Percentiles rank a stretch among this genome's conserved stretches.
phyloP scores from a whole-genome alignment of 352 stramenopile genomes.

The Globisporangium cystogenes region DNA sequence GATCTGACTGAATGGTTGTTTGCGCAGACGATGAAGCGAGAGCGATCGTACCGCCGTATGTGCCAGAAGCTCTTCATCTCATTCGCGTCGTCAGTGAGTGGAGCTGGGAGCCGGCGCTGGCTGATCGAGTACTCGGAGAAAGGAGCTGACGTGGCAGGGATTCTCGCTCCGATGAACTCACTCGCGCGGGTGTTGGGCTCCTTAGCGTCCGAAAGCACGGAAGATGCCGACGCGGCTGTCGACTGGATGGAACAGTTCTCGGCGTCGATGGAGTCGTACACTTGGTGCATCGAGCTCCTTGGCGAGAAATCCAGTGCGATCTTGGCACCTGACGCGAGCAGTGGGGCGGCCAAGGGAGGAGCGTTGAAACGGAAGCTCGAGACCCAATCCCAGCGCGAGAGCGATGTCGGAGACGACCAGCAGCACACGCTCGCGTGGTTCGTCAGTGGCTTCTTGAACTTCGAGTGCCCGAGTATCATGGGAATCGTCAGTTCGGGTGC shows the following conservation, averaged over 20 bases:
- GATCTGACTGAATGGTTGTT: constrained; percentile 29
- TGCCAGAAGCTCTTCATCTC: constrained; percentile 43
- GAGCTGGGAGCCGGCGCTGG: constrained; percentile 39
- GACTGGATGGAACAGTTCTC: constrained; percentile 64
- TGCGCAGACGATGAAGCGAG: constrained; percentile 24
- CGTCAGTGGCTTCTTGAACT: constrained; percentile 27
- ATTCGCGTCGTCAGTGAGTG: constrained; percentile 35
- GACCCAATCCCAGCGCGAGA: background rate
- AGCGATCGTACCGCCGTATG: constrained; percentile 29
- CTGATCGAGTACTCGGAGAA: constrained; percentile 31
- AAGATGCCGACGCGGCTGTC: constrained; percentile 16
- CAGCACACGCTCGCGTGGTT: constrained; percentile 29
- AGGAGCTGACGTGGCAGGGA: constrained; percentile 11
- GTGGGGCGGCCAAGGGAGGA: constrained; percentile 5
- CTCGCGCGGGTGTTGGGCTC: constrained; percentile 22
- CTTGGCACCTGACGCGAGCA: constrained; percentile 4
- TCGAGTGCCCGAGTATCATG: constrained; percentile 10
- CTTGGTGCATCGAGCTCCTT: constrained; percentile 47
- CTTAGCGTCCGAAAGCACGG: background rate
- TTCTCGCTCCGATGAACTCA: constrained; percentile 42
- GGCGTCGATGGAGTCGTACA: constrained; percentile 50
- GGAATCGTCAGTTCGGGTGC: background rate
- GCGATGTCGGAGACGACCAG: background rate
- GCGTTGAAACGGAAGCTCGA: constrained; percentile 29
- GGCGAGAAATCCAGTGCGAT: constrained; percentile 21